Conservation (phyloP, 805 yeast genomes). For the Clavispora carvajalis region DNA sequence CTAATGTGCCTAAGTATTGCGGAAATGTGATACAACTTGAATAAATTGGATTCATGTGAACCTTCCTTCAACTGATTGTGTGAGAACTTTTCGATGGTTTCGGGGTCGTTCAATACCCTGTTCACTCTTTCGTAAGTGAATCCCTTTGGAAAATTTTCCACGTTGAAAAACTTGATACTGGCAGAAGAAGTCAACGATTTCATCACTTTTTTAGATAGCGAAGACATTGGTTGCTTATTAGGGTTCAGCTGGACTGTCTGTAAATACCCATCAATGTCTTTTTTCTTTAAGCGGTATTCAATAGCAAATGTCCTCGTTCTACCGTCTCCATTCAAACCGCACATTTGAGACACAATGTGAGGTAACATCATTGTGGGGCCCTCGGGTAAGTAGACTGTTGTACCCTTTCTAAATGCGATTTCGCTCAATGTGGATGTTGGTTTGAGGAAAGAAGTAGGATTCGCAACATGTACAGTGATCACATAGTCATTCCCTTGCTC, state of each 20-base stretch:
- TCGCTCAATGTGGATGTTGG: slow-evolving; percentile 38
- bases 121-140: slow-evolving; percentile 65
- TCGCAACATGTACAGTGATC: slow-evolving; percentile 75
- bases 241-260: neutral
- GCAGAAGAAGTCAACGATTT: slow-evolving; percentile 14
- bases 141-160: slow-evolving; percentile 26
- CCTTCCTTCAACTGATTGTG: slow-evolving; percentile 7
- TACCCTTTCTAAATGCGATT: slow-evolving; percentile 55
- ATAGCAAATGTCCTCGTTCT: slow-evolving; percentile 40
- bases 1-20: slow-evolving; percentile 21
- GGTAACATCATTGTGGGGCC: slow-evolving; percentile 70
- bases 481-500: slow-evolving; percentile 24
- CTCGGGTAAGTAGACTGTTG: slow-evolving; percentile 73
- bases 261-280: slow-evolving; percentile 11
- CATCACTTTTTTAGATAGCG: slow-evolving; percentile 8
- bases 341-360: slow-evolving; percentile 39
- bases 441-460: slow-evolving; percentile 67
- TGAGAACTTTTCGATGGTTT: slow-evolving; percentile 8
- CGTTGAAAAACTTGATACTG: slow-evolving; percentile 21
- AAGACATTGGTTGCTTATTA: slow-evolving; percentile 1
- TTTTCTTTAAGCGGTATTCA: slow-evolving; percentile 23
- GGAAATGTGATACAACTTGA: slow-evolving; percentile 24
- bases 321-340: slow-evolving; percentile 46
- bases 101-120: slow-evolving; percentile 33
- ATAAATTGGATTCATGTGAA: slow-evolving; percentile 22